phyloP scores from a whole-genome alignment of 2,329 filamentous ascomycete genomes.

The Acephala macrosclerotiorum region DNA sequence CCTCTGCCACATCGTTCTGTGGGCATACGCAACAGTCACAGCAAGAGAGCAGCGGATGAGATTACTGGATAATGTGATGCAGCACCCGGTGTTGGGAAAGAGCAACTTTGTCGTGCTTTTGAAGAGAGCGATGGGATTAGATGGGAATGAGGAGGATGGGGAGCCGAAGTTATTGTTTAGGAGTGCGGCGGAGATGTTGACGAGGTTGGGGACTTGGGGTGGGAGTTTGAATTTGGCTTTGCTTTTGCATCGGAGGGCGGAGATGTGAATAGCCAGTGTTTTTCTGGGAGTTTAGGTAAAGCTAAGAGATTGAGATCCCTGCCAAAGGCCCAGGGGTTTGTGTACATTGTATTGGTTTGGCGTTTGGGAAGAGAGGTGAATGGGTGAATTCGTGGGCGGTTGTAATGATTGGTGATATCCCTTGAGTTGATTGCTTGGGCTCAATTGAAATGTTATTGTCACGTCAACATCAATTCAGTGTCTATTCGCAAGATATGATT shows the following conservation, averaged over 20 bases:
- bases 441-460: too few species aligned
- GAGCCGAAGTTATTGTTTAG: slow-evolving; percentile 32
- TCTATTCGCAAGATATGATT: too few species aligned
- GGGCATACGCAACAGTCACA: slow-evolving; percentile 32
- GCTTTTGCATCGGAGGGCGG: slow-evolving; percentile 31
- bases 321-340: too few species aligned
- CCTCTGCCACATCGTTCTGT: slow-evolving; percentile 35
- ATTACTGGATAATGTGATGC: slow-evolving; percentile 13
- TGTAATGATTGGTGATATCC: not conserved
- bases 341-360: not conserved
- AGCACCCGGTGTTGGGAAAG: slow-evolving; percentile 9
- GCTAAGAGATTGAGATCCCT: too few species aligned
- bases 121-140: slow-evolving; percentile 13
- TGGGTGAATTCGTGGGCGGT: not conserved
- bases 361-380: not conserved
- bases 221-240: slow-evolving; percentile 35
- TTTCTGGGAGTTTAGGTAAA: too few species aligned
- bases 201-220: slow-evolving; percentile 36
- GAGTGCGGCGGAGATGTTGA: slow-evolving; percentile 37
- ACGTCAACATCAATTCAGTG: too few species aligned
- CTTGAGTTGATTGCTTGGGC: too few species aligned
- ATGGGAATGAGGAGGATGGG: slow-evolving; percentile 3
- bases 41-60: slow-evolving; percentile 16
- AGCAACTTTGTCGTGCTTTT: slow-evolving; percentile 29
- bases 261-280: slow-evolving; percentile 22